Evolutionary conservation across 805 yeast genomes (phyloP).

Genomic region (Jamesozyma gamospora): DNA sequence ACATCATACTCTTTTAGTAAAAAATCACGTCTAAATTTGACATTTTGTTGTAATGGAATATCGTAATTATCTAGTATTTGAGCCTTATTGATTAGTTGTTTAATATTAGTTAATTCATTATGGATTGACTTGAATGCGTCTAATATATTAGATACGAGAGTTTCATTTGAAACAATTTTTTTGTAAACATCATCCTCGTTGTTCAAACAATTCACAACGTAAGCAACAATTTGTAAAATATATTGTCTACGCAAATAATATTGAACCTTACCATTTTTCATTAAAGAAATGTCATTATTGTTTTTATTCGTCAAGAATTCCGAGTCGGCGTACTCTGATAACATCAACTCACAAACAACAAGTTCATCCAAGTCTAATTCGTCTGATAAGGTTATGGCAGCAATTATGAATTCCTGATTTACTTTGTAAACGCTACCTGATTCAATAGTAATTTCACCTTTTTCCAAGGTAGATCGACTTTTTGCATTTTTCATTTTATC

Average conservation of each 20-base stretch:
- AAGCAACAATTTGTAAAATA: conserved; percentile 56
- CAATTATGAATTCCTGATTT: conserved; percentile 54
- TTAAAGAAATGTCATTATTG: conserved; percentile 18
- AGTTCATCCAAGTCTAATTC: conserved; percentile 70
- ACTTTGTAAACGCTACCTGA: conserved; percentile 43
- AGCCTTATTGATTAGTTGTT: conserved; percentile 41
- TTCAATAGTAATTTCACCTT: conserved; percentile 38
- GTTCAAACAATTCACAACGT: conserved; percentile 24
- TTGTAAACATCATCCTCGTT: conserved; percentile 10
- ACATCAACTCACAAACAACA: conserved; percentile 59
- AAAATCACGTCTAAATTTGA: conserved; percentile 52
- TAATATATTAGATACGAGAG: conserved; percentile 37
- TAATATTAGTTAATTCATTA: conserved; percentile 42
- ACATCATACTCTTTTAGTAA: conserved; percentile 60
- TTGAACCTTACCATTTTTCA: conserved; percentile 56
- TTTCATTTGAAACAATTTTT: conserved; percentile 7
- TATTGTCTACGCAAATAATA: conserved; percentile 63
- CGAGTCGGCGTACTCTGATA: conserved; percentile 25
- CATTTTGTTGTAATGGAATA: conserved; percentile 36
- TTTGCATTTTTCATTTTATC: conserved; percentile 33
- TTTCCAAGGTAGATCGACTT: conserved; percentile 39
- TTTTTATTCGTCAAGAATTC: conserved; percentile 6
- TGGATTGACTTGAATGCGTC: conserved; percentile 52
- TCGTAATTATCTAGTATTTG: conserved; percentile 44
- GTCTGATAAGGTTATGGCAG: conserved; percentile 49